Evolutionary conservation across 768 basidiomycete genomes (phyloP).

Genomic region (Auricularia sp.): DNA sequence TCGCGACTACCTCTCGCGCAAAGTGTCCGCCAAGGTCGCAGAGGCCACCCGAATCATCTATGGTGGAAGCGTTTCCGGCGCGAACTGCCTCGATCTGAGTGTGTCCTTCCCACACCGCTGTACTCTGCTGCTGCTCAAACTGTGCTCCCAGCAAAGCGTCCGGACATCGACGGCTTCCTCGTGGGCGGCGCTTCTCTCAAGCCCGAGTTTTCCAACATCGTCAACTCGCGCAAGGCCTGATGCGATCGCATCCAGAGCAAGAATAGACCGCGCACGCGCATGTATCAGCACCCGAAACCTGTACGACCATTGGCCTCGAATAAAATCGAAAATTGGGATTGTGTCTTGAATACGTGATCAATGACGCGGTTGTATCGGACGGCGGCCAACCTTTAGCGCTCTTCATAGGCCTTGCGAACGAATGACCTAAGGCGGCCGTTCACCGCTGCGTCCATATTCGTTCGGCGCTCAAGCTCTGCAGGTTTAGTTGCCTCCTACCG

Average conservation of each 20-base stretch:
- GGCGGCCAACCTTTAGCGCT: too few species aligned
- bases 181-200: constrained; percentile 97
- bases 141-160: constrained; percentile 45
- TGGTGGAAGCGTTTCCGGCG: constrained; percentile 87
- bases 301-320: too few species aligned
- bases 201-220: constrained; percentile 89
- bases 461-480: too few species aligned
- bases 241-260: neutral
- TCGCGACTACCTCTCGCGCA: constrained; percentile 57
- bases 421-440: too few species aligned
- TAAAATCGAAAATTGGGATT: too few species aligned
- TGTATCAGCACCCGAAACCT: neutral
- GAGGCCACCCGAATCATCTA: constrained; percentile 80
- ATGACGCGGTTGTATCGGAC: too few species aligned
- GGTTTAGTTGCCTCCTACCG: too few species aligned
- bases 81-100: constrained; percentile 84
- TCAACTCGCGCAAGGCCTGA: constrained; percentile 49
- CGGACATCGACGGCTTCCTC: constrained; percentile 94
- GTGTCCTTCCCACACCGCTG: constrained; percentile 20
- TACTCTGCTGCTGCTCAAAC: neutral
- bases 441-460: too few species aligned
- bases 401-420: too few species aligned
- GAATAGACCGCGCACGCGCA: neutral
- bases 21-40: constrained; percentile 62
- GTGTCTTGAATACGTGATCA: too few species aligned